phyloP scores from a whole-genome alignment of 2,329 filamentous ascomycete species.

The Cladorrhinum sp. region DNA sequence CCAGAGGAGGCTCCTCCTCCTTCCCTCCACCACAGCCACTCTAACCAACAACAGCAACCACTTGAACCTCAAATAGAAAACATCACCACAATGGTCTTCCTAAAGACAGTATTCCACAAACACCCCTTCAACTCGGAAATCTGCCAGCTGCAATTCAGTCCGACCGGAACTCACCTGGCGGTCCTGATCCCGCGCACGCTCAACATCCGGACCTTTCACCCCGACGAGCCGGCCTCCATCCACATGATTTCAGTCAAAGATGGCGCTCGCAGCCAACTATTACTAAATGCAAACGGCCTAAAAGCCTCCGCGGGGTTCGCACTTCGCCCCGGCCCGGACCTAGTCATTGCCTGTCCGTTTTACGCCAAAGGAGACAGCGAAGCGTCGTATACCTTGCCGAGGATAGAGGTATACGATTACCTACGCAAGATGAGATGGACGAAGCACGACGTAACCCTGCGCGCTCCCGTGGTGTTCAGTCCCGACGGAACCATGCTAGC shows the following conservation, averaged over 20 bases:
- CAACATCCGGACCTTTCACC: constrained; percentile 1
- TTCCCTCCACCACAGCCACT: not conserved
- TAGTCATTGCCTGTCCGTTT: constrained; percentile 13
- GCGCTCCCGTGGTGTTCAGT: constrained; percentile 21
- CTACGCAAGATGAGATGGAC: not conserved
- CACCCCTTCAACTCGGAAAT: constrained; percentile 10
- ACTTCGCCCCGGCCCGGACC: not conserved
- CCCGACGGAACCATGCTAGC: constrained; percentile 18
- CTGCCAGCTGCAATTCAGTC: constrained; percentile 14
- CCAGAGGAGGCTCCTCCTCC: constrained; percentile 12
- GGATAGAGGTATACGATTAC: constrained; percentile 18
- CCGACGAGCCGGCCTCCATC: not conserved
- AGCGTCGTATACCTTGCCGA: not conserved
- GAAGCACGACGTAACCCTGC: constrained; percentile 15
- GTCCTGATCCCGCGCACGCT: not conserved
- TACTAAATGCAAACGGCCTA: not conserved
- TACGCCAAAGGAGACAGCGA: not conserved
- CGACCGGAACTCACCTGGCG: constrained; percentile 13
- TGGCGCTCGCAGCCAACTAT: not conserved
- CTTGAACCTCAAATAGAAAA: constrained; percentile 4
- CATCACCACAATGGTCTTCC: constrained; percentile 22
- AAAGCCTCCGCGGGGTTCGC: constrained; percentile 13
- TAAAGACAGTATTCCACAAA: constrained; percentile 3
- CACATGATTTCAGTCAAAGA: not conserved
- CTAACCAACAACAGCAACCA: not conserved